These are phyloP conservation scores for Akanthomyces dipterigenus DNA, from an alignment of 2,329 filamentous ascomycete species.

Conservation along the genomic window DNA sequence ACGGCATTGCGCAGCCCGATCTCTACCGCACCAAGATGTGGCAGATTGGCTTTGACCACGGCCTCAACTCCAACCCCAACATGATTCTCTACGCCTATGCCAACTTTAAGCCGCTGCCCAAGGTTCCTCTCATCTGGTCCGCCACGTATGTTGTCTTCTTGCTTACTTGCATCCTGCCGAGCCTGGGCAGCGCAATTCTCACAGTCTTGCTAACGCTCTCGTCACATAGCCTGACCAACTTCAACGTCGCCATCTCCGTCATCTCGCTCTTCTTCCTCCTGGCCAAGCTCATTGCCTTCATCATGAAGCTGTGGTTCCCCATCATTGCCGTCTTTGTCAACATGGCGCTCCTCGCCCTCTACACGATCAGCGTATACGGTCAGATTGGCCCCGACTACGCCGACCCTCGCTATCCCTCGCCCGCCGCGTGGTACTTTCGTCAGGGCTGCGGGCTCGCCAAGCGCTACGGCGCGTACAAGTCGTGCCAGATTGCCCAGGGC, in stretches of 20 bases:
- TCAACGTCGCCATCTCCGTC: slow-evolving; percentile 70
- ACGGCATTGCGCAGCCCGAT: slow-evolving; percentile 67
- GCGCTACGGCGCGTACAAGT: slow-evolving; percentile 44
- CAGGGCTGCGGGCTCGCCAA: slow-evolving; percentile 59
- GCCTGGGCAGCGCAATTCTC: slow-evolving; percentile 5
- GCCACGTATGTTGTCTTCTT: slow-evolving; percentile 52
- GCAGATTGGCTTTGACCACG: slow-evolving; percentile 62
- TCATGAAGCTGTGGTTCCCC: slow-evolving; percentile 66
- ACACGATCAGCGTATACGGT: slow-evolving; percentile 58
- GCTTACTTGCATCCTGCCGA: too few species aligned
- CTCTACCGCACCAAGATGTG: slow-evolving; percentile 66
- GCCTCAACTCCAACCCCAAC: slow-evolving; percentile 67
- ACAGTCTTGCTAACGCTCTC: slow-evolving; percentile 12
- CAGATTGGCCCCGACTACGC: slow-evolving; percentile 68
- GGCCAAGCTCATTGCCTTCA: slow-evolving; percentile 60
- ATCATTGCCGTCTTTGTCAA: slow-evolving; percentile 55
- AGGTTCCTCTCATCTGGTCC: slow-evolving; percentile 66
- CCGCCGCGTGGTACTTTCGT: slow-evolving; percentile 67
- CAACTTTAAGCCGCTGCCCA: slow-evolving; percentile 58
- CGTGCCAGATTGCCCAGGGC: slow-evolving; percentile 63
- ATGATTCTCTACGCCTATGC: slow-evolving; percentile 67
- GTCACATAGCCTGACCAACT: slow-evolving; percentile 57
- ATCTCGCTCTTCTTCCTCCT: slow-evolving; percentile 71
- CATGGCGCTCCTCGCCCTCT: slow-evolving; percentile 52
- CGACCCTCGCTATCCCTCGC: slow-evolving; percentile 55